Evolutionary conservation across 2,329 filamentous ascomycete genomes (phyloP), one percentile per base, ranked within the genome.

Genomic region (Cercospora sp.): DNA sequence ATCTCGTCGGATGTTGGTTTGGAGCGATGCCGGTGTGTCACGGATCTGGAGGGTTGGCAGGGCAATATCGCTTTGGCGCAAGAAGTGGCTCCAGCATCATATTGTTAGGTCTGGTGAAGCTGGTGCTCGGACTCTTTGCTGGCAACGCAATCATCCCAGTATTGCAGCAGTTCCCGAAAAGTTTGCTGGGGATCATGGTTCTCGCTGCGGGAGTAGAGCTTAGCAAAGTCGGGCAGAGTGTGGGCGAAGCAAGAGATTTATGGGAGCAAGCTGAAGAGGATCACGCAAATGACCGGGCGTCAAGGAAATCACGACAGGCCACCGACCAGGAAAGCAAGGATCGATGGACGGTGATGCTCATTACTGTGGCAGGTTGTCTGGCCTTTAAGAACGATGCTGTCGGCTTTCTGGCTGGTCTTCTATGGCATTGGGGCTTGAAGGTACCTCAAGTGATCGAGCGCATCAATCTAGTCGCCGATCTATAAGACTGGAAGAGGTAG

Each of bases 11-110:
- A 16, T 94, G 92, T 75, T 97, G 92, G 91, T 96, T 97, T 75
- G 94, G 94, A 59, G 91, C 91, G 5, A 98, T 97, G 95, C 95
- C 94, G 3, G 89, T 95, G 3, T 98, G 95, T 77, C 95, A 98
- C 77, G 94, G 94, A 5, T 93, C 93, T 0, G 94, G 94, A 2
- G 94, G 94, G 0, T 83, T 98, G 0, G 95, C 95, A 5, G 95
- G 91, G 0, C 94, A 98, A 78, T 92, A 93, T 78, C 89, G 93
- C 4, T 98, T 98, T 73, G 94, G 94, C 0, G 94, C 94, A 4
- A 89, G 94, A 59, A 96, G 92, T 68, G 94, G 94, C 9, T 88
- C 92, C 0, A 93, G 90, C 73, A 86, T 97, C 69, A 88, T 97
- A 63, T 77, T 97, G 26, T 86, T 98, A 0, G 94, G 94, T 0